Conservation (phyloP, 2,329 filamentous ascomycete species). For the Aspergillus pseudonomiae region DNA sequence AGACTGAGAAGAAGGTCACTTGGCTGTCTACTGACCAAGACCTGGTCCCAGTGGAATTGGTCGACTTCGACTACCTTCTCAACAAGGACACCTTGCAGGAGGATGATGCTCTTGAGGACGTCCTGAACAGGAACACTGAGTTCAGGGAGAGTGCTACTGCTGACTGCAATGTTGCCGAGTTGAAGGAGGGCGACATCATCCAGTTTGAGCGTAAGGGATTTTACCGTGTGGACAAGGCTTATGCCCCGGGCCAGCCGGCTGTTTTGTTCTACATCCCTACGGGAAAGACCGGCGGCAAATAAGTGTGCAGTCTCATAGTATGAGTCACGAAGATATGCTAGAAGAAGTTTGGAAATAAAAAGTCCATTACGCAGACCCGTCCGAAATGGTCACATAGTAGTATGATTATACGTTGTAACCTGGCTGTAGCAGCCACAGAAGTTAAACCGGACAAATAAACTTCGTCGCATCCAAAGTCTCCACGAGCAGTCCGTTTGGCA, state of each 20-base stretch:
- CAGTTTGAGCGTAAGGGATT: slow-evolving; percentile 94
- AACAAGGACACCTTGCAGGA: slow-evolving; percentile 93
- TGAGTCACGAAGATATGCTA: background rate
- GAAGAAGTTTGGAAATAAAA: background rate
- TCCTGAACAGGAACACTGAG: slow-evolving; percentile 75
- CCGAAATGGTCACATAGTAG: background rate
- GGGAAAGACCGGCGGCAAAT: slow-evolving; percentile 53
- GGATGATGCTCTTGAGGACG: slow-evolving; percentile 83
- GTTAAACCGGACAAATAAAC: background rate
- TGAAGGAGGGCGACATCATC: slow-evolving; percentile 88
- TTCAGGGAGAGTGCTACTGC: slow-evolving; percentile 74
- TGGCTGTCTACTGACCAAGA: slow-evolving; percentile 82
- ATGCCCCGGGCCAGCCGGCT: slow-evolving; percentile 60
- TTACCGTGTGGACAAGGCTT: slow-evolving; percentile 76
- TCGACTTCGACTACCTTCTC: slow-evolving; percentile 93
- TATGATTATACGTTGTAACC: background rate
- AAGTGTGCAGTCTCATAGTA: slow-evolving; percentile 15
- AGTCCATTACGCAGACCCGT: background rate
- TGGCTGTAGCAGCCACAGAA: background rate
- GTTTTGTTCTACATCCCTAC: slow-evolving; percentile 73
- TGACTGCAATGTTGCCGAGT: slow-evolving; percentile 75
- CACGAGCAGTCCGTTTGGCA: too few species aligned
- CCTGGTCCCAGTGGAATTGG: slow-evolving; percentile 79
- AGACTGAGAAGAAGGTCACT: slow-evolving; percentile 94
- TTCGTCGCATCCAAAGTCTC: background rate